A percentile compares a stretch with the other conserved stretches of the same genome.
Conservation (phyloP, 1,284 basidiomycete species). For the Vanrija sp. region DNA sequence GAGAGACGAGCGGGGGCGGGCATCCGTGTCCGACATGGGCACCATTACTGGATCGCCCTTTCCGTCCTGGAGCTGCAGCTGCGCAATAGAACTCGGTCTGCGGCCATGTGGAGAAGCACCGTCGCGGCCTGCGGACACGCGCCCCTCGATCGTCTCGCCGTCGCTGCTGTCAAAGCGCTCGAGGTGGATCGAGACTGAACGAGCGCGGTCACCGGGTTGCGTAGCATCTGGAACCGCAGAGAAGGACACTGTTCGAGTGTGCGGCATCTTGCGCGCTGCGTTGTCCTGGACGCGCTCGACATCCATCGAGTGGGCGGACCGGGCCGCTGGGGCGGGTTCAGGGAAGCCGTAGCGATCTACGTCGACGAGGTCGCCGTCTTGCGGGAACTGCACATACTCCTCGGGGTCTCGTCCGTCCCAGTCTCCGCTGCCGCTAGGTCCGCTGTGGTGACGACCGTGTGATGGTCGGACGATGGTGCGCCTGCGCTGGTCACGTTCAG, state of each 20-base stretch:
- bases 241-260: constrained; percentile 11
- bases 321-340: neutral
- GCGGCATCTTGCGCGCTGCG: constrained; percentile 2
- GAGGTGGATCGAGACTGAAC: constrained; percentile 22
- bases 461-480: neutral
- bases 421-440: neutral
- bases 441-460: neutral
- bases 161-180: constrained; percentile 11
- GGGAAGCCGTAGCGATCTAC: neutral
- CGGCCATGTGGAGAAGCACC: neutral
- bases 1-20: constrained; percentile 1
- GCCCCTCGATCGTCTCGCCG: constrained; percentile 6
- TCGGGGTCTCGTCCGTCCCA: neutral
- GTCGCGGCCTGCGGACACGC: constrained; percentile 2
- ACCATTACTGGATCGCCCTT: constrained; percentile 26
- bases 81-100: constrained; percentile 9
- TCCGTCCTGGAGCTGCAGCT: constrained; percentile 8
- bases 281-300: neutral
- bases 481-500: neutral
- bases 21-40: constrained; percentile 23
- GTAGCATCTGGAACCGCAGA: neutral
- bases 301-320: neutral
- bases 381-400: neutral
- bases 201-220: constrained; percentile 8
- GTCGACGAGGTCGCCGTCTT: neutral